These are phyloP conservation scores for Blastomyces gilchristii DNA, from an alignment of 2,329 filamentous ascomycete species.

Conservation along the genomic window DNA sequence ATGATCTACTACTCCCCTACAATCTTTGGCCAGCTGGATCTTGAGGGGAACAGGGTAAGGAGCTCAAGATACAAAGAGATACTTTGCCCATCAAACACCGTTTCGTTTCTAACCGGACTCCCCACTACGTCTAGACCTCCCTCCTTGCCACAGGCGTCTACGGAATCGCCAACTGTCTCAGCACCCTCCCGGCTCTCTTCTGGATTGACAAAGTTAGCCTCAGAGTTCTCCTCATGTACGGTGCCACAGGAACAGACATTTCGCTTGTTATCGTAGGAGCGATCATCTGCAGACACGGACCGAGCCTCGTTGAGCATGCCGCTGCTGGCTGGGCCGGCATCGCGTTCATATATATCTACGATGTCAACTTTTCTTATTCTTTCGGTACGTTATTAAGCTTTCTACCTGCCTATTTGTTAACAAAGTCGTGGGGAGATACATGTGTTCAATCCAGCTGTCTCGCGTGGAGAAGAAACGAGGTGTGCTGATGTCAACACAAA, in stretches of 20 bases:
- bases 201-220: constrained; percentile 29
- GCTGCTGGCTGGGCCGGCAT: constrained; percentile 30
- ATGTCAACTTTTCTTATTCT: constrained; percentile 31
- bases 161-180: constrained; percentile 31
- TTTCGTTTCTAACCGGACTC: neutral
- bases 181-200: constrained; percentile 27
- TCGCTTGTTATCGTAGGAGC: constrained; percentile 29
- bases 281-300: constrained; percentile 27
- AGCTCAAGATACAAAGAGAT: neutral
- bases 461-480: neutral
- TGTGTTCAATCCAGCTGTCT: neutral
- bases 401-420: neutral
- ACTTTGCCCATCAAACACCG: neutral
- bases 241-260: constrained; percentile 28
- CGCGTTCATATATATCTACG: constrained; percentile 31
- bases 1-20: constrained; percentile 42
- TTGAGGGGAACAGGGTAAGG: constrained; percentile 26
- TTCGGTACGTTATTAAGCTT: constrained; percentile 22
- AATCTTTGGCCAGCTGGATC: constrained; percentile 38
- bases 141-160: constrained; percentile 31
- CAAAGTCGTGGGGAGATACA: neutral
- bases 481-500: neutral
- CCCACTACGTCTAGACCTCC: constrained; percentile 17
- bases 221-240: constrained; percentile 27
- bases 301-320: constrained; percentile 21